phyloP scores from a whole-genome alignment of 495 filamentous ascomycete genomes.

The Lasiosphaeria hispida region DNA sequence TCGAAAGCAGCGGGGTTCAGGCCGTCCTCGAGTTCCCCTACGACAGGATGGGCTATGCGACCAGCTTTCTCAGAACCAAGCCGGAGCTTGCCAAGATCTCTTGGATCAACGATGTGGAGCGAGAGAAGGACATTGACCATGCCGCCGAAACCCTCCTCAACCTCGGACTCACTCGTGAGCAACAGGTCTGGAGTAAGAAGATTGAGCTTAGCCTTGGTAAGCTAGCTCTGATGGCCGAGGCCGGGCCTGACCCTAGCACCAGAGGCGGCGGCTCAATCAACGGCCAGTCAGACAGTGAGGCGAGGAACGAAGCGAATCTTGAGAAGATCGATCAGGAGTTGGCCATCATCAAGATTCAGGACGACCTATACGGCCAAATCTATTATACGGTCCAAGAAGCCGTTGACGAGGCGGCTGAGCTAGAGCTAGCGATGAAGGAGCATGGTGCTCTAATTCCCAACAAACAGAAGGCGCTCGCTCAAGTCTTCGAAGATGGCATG shows the following conservation, averaged over 20 bases:
- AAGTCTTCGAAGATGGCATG: conserved; percentile 64
- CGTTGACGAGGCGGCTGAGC: conserved; percentile 73
- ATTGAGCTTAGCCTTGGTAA: conserved; percentile 87
- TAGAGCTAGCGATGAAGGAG: conserved; percentile 68
- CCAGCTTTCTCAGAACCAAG: conserved; percentile 68
- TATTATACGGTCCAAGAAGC: conserved; percentile 58
- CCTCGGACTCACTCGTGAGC: conserved; percentile 63
- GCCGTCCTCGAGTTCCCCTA: conserved; percentile 64
- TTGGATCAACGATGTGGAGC: conserved; percentile 89
- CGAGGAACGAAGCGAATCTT: conserved; percentile 33
- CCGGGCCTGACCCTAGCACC: conserved; percentile 30
- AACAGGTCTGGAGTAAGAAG: conserved; percentile 82
- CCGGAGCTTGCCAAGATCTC: conserved; percentile 69
- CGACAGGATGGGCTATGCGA: conserved; percentile 63
- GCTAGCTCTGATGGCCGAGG: conserved; percentile 67
- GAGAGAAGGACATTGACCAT: conserved; percentile 65
- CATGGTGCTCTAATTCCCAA: conserved; percentile 56
- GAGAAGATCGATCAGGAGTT: conserved; percentile 58
- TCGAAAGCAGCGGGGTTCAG: conserved; percentile 61
- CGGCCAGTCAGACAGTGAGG: conserved; percentile 26
- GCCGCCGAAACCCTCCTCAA: conserved; percentile 66
- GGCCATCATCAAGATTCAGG: conserved; percentile 68
- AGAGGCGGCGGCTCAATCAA: conserved; percentile 35
- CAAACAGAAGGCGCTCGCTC: conserved; percentile 60
- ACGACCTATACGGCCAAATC: conserved; percentile 59